Evolutionary conservation across 176 grass and related monocot species (phyloP), one percentile per base, ranked within the genome.

Genomic region (Zea luxurians): DNA sequence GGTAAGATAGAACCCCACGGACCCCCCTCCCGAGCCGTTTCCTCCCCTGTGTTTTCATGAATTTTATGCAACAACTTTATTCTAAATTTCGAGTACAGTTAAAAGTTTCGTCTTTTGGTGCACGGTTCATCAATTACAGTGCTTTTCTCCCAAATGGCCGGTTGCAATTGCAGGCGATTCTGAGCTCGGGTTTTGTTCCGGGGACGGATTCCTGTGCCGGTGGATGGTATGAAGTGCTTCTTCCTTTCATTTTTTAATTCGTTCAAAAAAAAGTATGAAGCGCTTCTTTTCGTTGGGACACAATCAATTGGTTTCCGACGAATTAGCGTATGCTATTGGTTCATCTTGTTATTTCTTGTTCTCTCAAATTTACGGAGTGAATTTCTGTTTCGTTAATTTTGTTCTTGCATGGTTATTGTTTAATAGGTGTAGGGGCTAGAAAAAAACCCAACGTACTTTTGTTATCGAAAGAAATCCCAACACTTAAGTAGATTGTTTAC

Each of bases 181-280:
- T 65, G 72, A 59, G 61, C n/a, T 71, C n/a, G 65, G 36, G 12
- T 65, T 49, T 44, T 64, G 81, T 45, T 12, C 36, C 66, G 66
- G 8, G 37, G 43, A 17, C 71, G 44, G 72, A 46, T 38, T 73
- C 58, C 37, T 11, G 75, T 70, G 46, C 3, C 61, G 81, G 63
- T 4, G 61, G 77, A 77, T 45, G 73, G 75, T 69, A 96, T 97
- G 93, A 50, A 90, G 83, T n/a, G n/a, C n/a, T n/a, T n/a, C n/a
- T n/a, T 3, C 93, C 90, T 20, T 87, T 97, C 69, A 79, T 86
- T 87, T 53, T 85, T 87, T 3, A 85, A 80, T 91, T 90, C 92
- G 86, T n/a, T n/a, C n/a, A n/a, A n/a, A n/a, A n/a, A n/a, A n/a
- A n/a, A 97, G 93, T 86, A 71, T 62, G 0, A 5, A 61, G 49